phyloP scores from a whole-genome alignment of 2,329 filamentous ascomycete species.

The Coniochaeta sp. region DNA sequence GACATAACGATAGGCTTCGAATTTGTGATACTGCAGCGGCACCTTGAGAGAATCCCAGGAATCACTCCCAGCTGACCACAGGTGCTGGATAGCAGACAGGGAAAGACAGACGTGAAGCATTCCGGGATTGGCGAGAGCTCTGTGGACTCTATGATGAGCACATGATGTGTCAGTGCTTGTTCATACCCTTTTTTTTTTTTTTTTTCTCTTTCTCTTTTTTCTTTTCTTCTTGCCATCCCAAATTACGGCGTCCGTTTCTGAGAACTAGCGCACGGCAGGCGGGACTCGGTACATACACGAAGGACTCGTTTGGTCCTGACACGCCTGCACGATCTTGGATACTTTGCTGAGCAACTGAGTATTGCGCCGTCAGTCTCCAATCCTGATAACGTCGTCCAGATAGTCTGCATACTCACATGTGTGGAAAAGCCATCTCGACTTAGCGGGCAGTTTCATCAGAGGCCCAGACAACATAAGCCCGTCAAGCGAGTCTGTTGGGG shows the following conservation, averaged over 20 bases:
- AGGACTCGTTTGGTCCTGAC: slow-evolving; percentile 1
- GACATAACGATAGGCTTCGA: slow-evolving; percentile 37
- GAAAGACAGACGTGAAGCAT: slow-evolving; percentile 38
- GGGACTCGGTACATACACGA: slow-evolving; percentile 20
- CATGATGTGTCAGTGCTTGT: not conserved
- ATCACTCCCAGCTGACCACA: slow-evolving; percentile 30
- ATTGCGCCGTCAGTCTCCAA: not conserved
- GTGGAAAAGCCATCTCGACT: slow-evolving; percentile 26
- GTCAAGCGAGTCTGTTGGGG: slow-evolving; percentile 19
- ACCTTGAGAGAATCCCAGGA: slow-evolving; percentile 35
- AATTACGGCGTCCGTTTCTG: not conserved
- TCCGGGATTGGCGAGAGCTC: slow-evolving; percentile 34
- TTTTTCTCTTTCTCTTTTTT: no score
- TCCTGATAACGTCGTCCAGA: not conserved
- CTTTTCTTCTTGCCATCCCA: no score
- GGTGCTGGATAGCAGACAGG: slow-evolving; percentile 37
- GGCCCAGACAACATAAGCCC: slow-evolving; percentile 6
- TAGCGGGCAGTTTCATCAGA: slow-evolving; percentile 19
- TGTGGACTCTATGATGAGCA: slow-evolving; percentile 25
- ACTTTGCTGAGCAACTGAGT: not conserved
- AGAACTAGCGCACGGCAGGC: not conserved
- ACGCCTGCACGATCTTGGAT: not conserved
- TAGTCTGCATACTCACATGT: slow-evolving; percentile 21
- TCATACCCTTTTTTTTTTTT: no score
- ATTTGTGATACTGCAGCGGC: slow-evolving; percentile 38